Conservation (phyloP, 148 eudicot genomes). For the Diospyros kaki region DNA sequence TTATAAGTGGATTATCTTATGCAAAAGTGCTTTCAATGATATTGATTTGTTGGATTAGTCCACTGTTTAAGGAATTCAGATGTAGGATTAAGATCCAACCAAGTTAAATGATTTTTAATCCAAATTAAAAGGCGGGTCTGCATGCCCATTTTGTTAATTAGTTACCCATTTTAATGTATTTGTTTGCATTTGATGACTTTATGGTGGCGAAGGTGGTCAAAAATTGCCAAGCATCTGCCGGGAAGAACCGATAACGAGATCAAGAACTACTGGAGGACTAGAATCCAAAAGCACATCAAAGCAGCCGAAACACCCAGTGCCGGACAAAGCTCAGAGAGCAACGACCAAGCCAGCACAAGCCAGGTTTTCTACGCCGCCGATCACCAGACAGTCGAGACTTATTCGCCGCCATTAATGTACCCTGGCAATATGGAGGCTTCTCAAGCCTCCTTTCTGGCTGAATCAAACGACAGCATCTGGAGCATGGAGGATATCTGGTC, state of each 20-base stretch:
- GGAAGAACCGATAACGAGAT: conserved; percentile 90
- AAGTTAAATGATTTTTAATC: no score
- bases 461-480: conserved; percentile 47
- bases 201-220: conserved; percentile 55
- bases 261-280: conserved; percentile 79
- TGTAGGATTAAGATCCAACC: no score
- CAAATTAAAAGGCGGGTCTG: no score
- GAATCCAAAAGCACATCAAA: conserved; percentile 83
- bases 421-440: conserved; percentile 1
- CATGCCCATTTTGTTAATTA: no score
- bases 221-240: conserved; percentile 74
- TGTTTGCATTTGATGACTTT: background rate
- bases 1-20: no score
- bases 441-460: conserved; percentile 31
- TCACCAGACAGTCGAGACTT: conserved; percentile 18
- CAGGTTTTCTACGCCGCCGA: conserved; percentile 8
- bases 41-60: no score
- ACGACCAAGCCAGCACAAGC: conserved; percentile 27
- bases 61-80: no score
- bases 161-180: no score
- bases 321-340: conserved; percentile 3
- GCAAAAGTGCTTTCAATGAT: no score
- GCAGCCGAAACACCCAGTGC: conserved; percentile 16
- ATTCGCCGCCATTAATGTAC: conserved; percentile 15
- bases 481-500: conserved; percentile 74